Base-by-base conservation (phyloP, 371 early-diverging fungal species). In the Enterospora canceri region DNA sequence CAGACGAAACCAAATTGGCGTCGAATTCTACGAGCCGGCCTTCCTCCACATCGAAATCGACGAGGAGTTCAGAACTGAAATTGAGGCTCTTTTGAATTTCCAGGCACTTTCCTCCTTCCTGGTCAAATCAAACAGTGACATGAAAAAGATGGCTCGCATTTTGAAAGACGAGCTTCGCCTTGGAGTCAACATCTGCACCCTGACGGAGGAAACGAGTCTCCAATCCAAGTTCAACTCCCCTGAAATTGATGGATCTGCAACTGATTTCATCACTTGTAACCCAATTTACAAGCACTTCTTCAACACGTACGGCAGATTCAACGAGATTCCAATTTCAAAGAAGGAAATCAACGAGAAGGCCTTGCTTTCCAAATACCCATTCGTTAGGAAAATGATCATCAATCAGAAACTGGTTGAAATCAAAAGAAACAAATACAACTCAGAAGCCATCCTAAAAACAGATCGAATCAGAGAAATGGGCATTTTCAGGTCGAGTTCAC, bases 31-130 rank as follows among this genome's bases (percentile, higher is more conserved):
- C 48, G 77, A 79, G 49, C 82, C 82, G 0, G 53, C 74, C 16
- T 70, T 78, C 62, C 58, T 81, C 34, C 54, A 65, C 19, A 26
- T 81, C 46, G 68, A 66, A 21, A 60, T 81, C 21, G 58, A 73
- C 29, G 63, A 65, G 33, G 70, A 70, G 12, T 81, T 64, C 61
- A 28, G 33, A 4, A 23, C 49, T 35, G 79, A 81, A 59, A 54
- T 81, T 28, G 74, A 76, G 65, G 73, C 67, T 26, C 74, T 79
- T 35, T 49, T 79, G 21, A 66, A 56, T 40, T 69, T 76, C 33
- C 77, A 78, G 34, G 61, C 71, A 5, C 65, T 81, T 15, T 72
- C 79, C 0, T 68, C 77, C 2, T 81, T 81, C 74, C 71, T 81
- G 19, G 79, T 76, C 54, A 72, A 75, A 61, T 62, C 58, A 23